Conservation (phyloP, 352 stramenopile genomes). For the Saprolegnia parasitica region DNA sequence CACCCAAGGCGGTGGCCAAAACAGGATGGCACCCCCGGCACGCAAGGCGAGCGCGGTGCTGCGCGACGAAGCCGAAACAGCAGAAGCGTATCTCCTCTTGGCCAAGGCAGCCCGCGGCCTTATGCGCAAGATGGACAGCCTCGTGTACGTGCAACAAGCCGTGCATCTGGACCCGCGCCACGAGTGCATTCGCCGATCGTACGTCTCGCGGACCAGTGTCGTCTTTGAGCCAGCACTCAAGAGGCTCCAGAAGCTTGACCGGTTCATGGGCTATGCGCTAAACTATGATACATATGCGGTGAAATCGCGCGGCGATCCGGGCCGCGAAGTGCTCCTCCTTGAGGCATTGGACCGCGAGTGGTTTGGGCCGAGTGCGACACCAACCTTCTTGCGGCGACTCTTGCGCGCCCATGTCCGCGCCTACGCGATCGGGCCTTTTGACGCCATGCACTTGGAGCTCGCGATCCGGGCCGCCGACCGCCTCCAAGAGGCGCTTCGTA, state of each 20-base stretch:
- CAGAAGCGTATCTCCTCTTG: constrained; percentile 14
- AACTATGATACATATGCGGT: constrained; percentile 14
- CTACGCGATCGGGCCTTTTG: constrained; percentile 7
- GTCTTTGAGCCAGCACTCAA: constrained; percentile 14
- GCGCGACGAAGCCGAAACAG: background rate
- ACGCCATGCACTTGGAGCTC: constrained; percentile 15
- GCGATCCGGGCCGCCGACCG: background rate
- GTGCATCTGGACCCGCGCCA: background rate
- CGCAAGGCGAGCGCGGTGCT: background rate
- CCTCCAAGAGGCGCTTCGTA: background rate
- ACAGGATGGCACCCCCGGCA: constrained; percentile 17
- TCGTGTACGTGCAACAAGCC: constrained; percentile 20
- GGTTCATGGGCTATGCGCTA: background rate
- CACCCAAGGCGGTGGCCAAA: background rate
- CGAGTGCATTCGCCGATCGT: constrained; percentile 26
- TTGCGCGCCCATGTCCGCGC: constrained; percentile 18
- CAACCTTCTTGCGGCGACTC: constrained; percentile 10
- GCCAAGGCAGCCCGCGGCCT: constrained; percentile 26
- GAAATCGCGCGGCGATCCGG: background rate
- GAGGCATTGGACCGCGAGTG: constrained; percentile 18
- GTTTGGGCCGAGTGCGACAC: constrained; percentile 12
- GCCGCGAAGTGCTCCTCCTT: constrained; percentile 13
- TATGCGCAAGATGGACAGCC: constrained; percentile 6
- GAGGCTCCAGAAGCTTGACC: constrained; percentile 22
- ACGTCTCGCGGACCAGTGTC: background rate